Conservation (phyloP, 2,329 filamentous ascomycete species). For the Pseudocercospora fijiensis region DNA sequence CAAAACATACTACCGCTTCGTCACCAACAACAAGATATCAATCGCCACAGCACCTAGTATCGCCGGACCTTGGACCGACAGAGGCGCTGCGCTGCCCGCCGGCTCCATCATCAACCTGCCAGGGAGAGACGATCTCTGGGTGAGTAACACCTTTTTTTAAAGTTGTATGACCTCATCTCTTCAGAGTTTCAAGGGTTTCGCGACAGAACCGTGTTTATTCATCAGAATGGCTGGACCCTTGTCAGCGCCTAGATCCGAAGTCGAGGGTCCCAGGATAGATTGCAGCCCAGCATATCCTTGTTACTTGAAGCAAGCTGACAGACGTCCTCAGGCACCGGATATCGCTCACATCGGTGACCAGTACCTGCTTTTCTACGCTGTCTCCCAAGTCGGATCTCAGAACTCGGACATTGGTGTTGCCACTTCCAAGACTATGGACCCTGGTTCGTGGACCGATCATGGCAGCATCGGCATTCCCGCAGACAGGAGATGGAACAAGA, state of each 20-base stretch:
- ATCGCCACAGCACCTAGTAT: constrained; percentile 49
- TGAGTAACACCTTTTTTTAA: constrained; percentile 4
- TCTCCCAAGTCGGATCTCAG: constrained; percentile 60
- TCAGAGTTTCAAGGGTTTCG: not conserved
- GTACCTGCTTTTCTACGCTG: constrained; percentile 65
- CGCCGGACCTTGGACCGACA: constrained; percentile 51
- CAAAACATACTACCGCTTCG: constrained; percentile 52
- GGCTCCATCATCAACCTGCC: constrained; percentile 50
- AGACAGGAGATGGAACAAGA: constrained; percentile 44
- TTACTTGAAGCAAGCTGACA: not conserved
- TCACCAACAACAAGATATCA: constrained; percentile 51
- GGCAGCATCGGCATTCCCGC: constrained; percentile 58
- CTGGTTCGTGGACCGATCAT: constrained; percentile 60
- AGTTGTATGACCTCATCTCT: constrained; percentile 1
- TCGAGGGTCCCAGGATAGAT: not conserved
- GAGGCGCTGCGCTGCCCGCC: constrained; percentile 48
- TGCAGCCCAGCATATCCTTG: not conserved
- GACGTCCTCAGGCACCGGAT: constrained; percentile 54
- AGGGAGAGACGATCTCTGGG: constrained; percentile 53
- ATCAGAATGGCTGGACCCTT: not conserved
- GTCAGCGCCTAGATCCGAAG: not conserved
- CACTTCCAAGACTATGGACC: constrained; percentile 50
- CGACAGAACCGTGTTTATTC: not conserved
- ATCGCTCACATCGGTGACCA: constrained; percentile 55
- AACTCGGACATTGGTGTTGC: constrained; percentile 63